Evolutionary conservation across 1,284 basidiomycete species (phyloP).

Genomic region (Agaricales sp.): DNA sequence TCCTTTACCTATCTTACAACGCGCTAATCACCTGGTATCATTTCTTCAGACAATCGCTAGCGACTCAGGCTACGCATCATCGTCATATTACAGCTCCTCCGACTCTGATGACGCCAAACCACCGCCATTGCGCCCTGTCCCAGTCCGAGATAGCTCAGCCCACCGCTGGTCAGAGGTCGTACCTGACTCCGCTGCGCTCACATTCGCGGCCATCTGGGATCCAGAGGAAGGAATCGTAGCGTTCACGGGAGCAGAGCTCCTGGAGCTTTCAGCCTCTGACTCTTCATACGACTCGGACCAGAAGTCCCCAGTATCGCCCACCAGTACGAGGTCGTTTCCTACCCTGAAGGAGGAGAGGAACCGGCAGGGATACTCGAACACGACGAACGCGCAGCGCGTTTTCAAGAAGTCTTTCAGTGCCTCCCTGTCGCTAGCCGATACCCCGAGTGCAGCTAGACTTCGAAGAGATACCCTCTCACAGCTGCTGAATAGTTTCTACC

Average conservation of each 20-base stretch:
- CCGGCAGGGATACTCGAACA: background rate
- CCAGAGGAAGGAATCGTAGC: slow-evolving; percentile 43
- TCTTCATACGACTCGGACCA: background rate
- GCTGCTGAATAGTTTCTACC: background rate
- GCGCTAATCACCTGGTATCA: background rate
- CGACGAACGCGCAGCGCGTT: background rate
- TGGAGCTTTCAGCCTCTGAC: slow-evolving; percentile 18
- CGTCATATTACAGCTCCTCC: background rate
- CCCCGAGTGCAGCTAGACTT: background rate
- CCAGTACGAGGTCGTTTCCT: background rate
- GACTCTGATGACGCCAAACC: background rate
- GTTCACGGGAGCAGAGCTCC: slow-evolving; percentile 38
- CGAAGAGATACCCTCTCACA: background rate
- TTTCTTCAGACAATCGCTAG: background rate
- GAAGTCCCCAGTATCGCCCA: background rate
- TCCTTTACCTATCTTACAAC: background rate
- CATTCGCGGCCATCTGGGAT: slow-evolving; percentile 50
- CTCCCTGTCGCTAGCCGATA: background rate
- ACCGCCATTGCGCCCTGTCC: background rate
- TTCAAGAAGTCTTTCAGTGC: background rate
- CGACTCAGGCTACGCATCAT: slow-evolving; percentile 1
- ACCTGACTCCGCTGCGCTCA: slow-evolving; percentile 42
- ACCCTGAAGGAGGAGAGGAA: background rate
- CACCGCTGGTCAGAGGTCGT: slow-evolving; percentile 45
- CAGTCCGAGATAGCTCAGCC: background rate